phyloP scores from a whole-genome alignment of 495 filamentous ascomycete genomes.

The Hypoxylon subgilvum region DNA sequence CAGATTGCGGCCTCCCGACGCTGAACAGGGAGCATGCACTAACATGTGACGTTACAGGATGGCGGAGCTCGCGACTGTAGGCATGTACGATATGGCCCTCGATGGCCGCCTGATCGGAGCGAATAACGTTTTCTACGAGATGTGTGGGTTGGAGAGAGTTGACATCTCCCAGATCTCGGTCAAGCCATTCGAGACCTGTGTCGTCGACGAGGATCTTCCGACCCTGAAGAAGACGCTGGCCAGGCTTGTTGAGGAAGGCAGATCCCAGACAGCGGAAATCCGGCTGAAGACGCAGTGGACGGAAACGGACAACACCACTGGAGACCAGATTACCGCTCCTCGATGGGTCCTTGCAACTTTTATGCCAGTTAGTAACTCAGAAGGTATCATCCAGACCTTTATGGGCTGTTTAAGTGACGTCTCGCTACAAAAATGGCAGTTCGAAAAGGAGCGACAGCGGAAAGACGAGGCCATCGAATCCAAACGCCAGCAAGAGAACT shows the following conservation, averaged over 20 bases:
- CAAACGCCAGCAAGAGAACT: slow-evolving; percentile 77
- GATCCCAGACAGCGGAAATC: slow-evolving; percentile 67
- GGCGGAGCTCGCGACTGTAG: slow-evolving; percentile 54
- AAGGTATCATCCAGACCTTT: slow-evolving; percentile 67
- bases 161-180: slow-evolving; percentile 40
- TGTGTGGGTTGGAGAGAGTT: slow-evolving; percentile 67
- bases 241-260: slow-evolving; percentile 59
- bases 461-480: slow-evolving; percentile 67
- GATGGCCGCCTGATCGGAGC: slow-evolving; percentile 49
- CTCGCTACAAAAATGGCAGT: slow-evolving; percentile 65
- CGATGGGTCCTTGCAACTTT: slow-evolving; percentile 72
- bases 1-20: background rate
- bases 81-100: slow-evolving; percentile 56
- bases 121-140: slow-evolving; percentile 54
- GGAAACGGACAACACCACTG: slow-evolving; percentile 62
- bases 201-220: slow-evolving; percentile 64
- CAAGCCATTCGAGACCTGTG: slow-evolving; percentile 49
- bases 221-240: slow-evolving; percentile 60
- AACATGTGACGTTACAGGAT: slow-evolving; percentile 33
- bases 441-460: slow-evolving; percentile 65
- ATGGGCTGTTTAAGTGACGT: slow-evolving; percentile 68
- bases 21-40: background rate
- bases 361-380: slow-evolving; percentile 66
- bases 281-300: slow-evolving; percentile 68
- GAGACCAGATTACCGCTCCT: slow-evolving; percentile 56